Conservation (phyloP, 192 early-diverging fungal genomes). For the Phlyctochytrium planicorne region DNA sequence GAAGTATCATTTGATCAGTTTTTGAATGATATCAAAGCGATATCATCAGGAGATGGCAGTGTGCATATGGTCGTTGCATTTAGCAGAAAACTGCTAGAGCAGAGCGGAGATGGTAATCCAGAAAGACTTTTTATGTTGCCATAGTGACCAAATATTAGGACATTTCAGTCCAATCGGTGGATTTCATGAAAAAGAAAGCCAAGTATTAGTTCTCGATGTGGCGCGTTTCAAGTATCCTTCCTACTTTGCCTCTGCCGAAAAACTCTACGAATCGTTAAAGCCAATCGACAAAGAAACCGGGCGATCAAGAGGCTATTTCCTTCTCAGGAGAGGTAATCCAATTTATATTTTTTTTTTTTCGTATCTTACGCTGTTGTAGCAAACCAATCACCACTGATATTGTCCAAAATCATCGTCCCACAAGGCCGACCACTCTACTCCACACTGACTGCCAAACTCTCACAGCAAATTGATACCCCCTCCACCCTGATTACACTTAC, state of each 20-base stretch:
- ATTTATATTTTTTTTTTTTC: no score
- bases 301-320: slow-evolving; percentile 81
- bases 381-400: no score
- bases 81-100: slow-evolving; percentile 68
- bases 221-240: slow-evolving; percentile 90
- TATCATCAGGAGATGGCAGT: slow-evolving; percentile 59
- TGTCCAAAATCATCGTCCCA: no score
- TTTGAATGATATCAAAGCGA: slow-evolving; percentile 65
- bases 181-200: slow-evolving; percentile 67
- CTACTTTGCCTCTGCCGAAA: slow-evolving; percentile 74
- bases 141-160: slow-evolving; percentile 32
- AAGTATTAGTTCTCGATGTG: slow-evolving; percentile 84
- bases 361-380: no score
- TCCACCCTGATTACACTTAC: no score
- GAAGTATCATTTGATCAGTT: slow-evolving; percentile 70
- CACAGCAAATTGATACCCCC: slow-evolving; percentile 8
- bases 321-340: slow-evolving; percentile 54
- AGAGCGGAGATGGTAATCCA: slow-evolving; percentile 79
- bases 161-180: slow-evolving; percentile 92
- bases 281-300: slow-evolving; percentile 81
- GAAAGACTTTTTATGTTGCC: no score
- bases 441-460: no score
- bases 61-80: slow-evolving; percentile 88
- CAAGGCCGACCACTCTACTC: no score
- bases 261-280: slow-evolving; percentile 77